Conservation (phyloP, 2,329 filamentous ascomycete genomes). For the Trichoderma sp. region DNA sequence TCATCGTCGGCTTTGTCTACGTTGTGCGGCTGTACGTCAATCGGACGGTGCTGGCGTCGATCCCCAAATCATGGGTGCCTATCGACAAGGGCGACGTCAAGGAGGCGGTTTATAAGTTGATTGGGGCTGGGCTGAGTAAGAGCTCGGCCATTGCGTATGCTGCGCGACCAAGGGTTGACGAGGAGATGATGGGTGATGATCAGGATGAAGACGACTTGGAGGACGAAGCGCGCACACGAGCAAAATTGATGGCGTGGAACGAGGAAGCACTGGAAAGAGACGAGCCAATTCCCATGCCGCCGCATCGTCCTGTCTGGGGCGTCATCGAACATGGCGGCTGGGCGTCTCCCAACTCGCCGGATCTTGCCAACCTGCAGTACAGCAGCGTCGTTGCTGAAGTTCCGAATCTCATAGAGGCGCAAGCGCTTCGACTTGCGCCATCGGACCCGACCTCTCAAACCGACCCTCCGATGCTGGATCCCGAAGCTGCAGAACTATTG, state of each 20-base stretch:
- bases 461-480: slow-evolving; percentile 53
- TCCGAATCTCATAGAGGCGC: slow-evolving; percentile 86
- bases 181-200: slow-evolving; percentile 10
- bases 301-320: slow-evolving; percentile 66
- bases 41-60: slow-evolving; percentile 71
- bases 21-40: slow-evolving; percentile 83
- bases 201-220: slow-evolving; percentile 18
- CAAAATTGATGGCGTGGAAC: not conserved
- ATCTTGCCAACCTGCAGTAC: slow-evolving; percentile 81
- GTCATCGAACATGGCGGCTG: slow-evolving; percentile 84
- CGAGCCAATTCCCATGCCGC: slow-evolving; percentile 47
- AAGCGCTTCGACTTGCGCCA: slow-evolving; percentile 82
- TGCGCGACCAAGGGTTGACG: slow-evolving; percentile 33
- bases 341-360: slow-evolving; percentile 73
- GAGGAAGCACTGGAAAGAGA: slow-evolving; percentile 34
- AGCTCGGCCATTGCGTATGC: slow-evolving; percentile 82
- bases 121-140: slow-evolving; percentile 67
- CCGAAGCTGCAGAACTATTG: slow-evolving; percentile 66
- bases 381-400: slow-evolving; percentile 77
- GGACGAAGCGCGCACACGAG: slow-evolving; percentile 21
- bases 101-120: slow-evolving; percentile 70
- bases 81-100: slow-evolving; percentile 81
- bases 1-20: slow-evolving; percentile 74
- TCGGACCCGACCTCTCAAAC: slow-evolving; percentile 41
- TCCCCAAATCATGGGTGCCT: slow-evolving; percentile 84